Conservation (phyloP, 1,284 basidiomycete genomes). For the Sphaerobolus stellatus region DNA sequence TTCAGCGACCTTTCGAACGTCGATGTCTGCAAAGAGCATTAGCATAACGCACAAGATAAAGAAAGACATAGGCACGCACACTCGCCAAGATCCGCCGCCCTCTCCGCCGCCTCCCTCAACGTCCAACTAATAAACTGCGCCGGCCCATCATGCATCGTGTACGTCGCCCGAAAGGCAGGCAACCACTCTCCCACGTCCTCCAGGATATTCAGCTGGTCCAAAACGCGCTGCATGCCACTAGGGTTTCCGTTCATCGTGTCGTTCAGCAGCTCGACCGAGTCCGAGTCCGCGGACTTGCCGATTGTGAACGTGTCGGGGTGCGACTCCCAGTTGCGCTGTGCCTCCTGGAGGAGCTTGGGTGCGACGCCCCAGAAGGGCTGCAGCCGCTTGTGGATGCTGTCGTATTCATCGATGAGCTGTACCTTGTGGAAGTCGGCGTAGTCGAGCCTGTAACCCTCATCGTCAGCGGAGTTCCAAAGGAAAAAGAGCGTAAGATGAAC, state of each 20-base stretch:
- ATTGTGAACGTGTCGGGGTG: conserved; percentile 38
- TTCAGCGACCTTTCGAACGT: too few species aligned
- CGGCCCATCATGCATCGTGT: conserved; percentile 41
- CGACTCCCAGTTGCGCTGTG: conserved; percentile 34
- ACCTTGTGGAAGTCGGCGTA: conserved; percentile 55
- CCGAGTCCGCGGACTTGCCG: conserved; percentile 28
- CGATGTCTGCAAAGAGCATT: conserved; percentile 28
- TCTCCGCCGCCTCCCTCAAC: neutral
- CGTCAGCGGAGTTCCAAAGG: too few species aligned
- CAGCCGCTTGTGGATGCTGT: conserved; percentile 52
- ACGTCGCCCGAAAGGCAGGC: conserved; percentile 44
- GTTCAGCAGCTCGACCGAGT: conserved; percentile 1
- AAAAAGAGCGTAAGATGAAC: too few species aligned
- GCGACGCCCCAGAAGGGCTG: conserved; percentile 56
- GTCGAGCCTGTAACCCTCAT: too few species aligned
- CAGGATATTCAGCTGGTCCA: conserved; percentile 29
- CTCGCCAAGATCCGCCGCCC: conserved; percentile 5
- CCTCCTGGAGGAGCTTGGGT: conserved; percentile 41
- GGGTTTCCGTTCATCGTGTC: neutral
- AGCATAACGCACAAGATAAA: conserved; percentile 4
- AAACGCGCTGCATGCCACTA: conserved; percentile 21
- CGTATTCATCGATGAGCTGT: conserved; percentile 58
- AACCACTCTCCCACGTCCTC: conserved; percentile 38
- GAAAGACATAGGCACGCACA: neutral
- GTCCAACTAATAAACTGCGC: conserved; percentile 3